phyloP scores from a whole-genome alignment of 1,139 yeast species.

The Yamadazyma kanchanaburiensis region DNA sequence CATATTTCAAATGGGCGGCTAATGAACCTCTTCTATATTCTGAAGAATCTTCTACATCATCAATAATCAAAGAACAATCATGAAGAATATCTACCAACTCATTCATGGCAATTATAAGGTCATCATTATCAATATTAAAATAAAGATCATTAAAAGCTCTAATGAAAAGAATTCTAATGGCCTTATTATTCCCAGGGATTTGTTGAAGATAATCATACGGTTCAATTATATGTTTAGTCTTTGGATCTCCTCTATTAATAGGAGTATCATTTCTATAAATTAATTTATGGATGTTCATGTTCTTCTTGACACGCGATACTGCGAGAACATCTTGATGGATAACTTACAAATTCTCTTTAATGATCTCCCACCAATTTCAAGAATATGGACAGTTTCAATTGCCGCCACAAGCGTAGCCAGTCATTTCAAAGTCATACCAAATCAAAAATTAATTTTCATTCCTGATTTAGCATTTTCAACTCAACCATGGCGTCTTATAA shows the following conservation, averaged over 20 bases:
- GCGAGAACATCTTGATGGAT: no score
- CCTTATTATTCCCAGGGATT: constrained; percentile 33
- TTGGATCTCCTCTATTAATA: constrained; percentile 8
- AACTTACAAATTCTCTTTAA: constrained; percentile 7
- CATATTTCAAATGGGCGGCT: constrained; percentile 74
- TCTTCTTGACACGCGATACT: no score
- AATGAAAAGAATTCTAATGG: constrained; percentile 25
- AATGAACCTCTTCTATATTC: constrained; percentile 69
- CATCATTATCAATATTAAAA: constrained; percentile 20
- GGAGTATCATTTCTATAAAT: constrained; percentile 12
- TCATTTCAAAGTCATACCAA: constrained; percentile 7
- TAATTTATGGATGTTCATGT: constrained; percentile 11
- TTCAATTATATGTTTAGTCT: constrained; percentile 12
- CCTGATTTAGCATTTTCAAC: constrained; percentile 22
- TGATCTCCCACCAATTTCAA: constrained; percentile 30
- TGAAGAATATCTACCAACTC: constrained; percentile 27
- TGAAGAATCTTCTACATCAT: constrained; percentile 84
- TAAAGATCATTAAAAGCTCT: constrained; percentile 30
- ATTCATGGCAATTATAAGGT: constrained; percentile 18
- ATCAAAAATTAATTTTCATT: constrained; percentile 15
- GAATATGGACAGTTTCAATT: constrained; percentile 24
- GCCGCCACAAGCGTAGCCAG: constrained; percentile 3
- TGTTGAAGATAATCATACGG: constrained; percentile 29
- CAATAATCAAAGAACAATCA: constrained; percentile 45
- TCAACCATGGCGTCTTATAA: constrained; percentile 38